These are phyloP conservation scores for Dendrobium huoshanense DNA, from an alignment of 106 monocot species.

Conservation along the genomic window DNA sequence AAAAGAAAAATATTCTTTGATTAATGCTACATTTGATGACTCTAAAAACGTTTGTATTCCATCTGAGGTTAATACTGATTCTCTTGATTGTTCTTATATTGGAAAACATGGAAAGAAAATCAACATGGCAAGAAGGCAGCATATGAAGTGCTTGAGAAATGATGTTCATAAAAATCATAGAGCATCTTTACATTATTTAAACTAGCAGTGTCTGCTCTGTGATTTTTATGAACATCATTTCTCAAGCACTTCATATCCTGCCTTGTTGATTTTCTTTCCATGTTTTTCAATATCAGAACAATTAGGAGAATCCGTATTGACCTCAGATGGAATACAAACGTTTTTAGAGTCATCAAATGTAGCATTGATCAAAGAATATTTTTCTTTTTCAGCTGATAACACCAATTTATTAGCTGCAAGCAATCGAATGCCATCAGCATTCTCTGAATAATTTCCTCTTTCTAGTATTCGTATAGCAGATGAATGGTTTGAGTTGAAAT, in stretches of 20 bases:
- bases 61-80: no score
- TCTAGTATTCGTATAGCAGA: neutral
- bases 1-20: neutral
- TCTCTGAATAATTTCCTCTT: neutral
- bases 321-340: no score
- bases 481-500: neutral
- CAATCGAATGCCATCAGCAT: neutral
- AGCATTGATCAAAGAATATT: neutral
- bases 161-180: neutral
- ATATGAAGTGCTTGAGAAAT: neutral
- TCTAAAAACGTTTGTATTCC: no score
- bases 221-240: neutral
- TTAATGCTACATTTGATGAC: neutral
- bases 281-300: no score
- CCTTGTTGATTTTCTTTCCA: no score
- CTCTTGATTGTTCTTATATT: no score
- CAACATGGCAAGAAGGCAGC: neutral
- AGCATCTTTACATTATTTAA: neutral
- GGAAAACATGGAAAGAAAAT: no score
- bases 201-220: neutral
- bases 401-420: neutral
- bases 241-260: neutral
- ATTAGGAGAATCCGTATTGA: no score
- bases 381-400: neutral
- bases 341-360: neutral